These are phyloP conservation scores for Detonula confervacea DNA, from an alignment of 352 stramenopile genomes.

Conservation along the genomic window DNA sequence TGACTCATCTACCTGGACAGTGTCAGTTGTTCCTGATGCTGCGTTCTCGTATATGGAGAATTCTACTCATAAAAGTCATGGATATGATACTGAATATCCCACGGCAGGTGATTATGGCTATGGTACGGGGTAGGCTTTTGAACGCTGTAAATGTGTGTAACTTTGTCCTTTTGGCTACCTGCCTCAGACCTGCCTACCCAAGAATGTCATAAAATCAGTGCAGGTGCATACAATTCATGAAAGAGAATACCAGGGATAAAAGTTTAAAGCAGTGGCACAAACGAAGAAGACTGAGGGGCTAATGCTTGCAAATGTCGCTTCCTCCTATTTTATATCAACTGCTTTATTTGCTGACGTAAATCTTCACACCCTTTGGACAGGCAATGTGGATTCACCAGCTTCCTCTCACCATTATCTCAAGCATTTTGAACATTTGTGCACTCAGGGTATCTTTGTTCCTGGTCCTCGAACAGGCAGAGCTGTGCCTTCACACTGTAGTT, in stretches of 20 bases:
- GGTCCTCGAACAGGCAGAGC: no score
- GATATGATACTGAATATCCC: neutral
- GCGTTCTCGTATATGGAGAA: neutral
- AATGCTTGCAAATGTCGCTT: slow-evolving; percentile 37
- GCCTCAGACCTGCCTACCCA: no score
- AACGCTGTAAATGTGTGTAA: no score
- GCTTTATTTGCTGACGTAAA: slow-evolving; percentile 39
- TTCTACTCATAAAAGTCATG: no score
- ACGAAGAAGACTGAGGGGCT: slow-evolving; percentile 54
- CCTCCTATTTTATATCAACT: slow-evolving; percentile 32
- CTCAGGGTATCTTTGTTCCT: slow-evolving; percentile 43
- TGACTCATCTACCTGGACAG: neutral
- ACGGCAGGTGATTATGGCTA: neutral
- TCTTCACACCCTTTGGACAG: slow-evolving; percentile 47
- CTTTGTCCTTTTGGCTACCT: no score
- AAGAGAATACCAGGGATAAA: no score
- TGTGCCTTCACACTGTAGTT: no score
- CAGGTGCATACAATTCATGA: no score
- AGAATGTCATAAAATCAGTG: no score
- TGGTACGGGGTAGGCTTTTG: no score
- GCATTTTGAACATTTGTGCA: slow-evolving; percentile 57
- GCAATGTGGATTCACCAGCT: neutral
- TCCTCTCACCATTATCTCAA: slow-evolving; percentile 10
- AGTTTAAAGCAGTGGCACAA: slow-evolving; percentile 29
- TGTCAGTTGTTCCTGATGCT: neutral